A percentile compares a stretch with the other conserved stretches of the same genome.
Evolutionary conservation across 495 filamentous ascomycete species (phyloP).

Genomic region (Lasiosphaeria hispida): DNA sequence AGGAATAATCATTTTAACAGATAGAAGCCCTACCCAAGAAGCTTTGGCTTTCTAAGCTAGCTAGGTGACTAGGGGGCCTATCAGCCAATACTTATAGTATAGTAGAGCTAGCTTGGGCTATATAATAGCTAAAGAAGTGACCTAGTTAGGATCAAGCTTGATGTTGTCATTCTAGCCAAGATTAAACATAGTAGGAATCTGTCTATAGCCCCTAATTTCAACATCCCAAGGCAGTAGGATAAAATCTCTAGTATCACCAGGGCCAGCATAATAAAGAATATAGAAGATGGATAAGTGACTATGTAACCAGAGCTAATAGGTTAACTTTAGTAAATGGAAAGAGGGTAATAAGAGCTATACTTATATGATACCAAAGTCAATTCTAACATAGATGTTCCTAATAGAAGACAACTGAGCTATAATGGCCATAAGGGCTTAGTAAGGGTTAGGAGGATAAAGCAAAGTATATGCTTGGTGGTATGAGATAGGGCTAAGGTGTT

Average conservation of each 20-base stretch:
- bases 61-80: not conserved
- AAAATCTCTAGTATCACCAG: no score
- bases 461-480: not conserved
- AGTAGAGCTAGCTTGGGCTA: not conserved
- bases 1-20: not conserved
- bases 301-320: not conserved
- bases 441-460: not conserved
- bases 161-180: not conserved
- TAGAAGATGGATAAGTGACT: not conserved
- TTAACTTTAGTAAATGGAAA: not conserved
- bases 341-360: not conserved
- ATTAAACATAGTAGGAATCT: not conserved
- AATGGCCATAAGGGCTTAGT: not conserved
- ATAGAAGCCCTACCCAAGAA: not conserved
- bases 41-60: not conserved
- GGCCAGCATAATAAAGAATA: no score
- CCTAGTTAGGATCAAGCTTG: not conserved
- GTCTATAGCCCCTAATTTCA: not conserved
- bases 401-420: not conserved
- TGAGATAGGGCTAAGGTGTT: no score
- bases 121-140: not conserved
- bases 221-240: not conserved
- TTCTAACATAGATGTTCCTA: not conserved
- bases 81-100: not conserved
- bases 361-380: not conserved